These are phyloP conservation scores for Lyophyllum atratum DNA, from an alignment of 768 basidiomycete species.

Conservation along the genomic window DNA sequence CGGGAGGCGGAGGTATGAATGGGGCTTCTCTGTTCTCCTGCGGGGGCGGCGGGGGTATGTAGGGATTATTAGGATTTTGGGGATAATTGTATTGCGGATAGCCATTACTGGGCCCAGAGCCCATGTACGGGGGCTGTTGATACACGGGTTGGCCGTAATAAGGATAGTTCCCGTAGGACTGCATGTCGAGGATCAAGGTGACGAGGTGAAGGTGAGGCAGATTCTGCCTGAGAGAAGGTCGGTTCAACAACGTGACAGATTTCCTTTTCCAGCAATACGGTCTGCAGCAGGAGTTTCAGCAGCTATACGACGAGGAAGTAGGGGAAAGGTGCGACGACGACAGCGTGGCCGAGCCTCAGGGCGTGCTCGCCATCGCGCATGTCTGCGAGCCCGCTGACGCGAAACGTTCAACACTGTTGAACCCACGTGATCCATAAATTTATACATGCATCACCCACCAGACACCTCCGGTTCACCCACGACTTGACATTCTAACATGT, in stretches of 20 bases:
- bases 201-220: conserved; percentile 11
- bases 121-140: conserved; percentile 38
- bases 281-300: neutral
- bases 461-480: neutral
- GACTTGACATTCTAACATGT: conserved; percentile 47
- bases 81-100: conserved; percentile 37
- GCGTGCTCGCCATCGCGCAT: neutral
- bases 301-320: neutral
- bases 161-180: conserved; percentile 40
- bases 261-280: conserved; percentile 34
- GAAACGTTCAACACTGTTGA: neutral
- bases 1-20: conserved; percentile 17
- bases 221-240: neutral
- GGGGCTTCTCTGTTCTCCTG: conserved; percentile 20
- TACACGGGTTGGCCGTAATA: conserved; percentile 50
- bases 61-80: conserved; percentile 15
- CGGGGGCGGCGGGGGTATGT: conserved; percentile 22
- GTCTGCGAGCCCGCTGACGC: neutral
- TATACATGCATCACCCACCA: neutral
- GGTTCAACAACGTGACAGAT: conserved; percentile 26
- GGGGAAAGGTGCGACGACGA: neutral
- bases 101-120: conserved; percentile 36
- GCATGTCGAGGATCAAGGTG: conserved; percentile 30
- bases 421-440: conserved; percentile 18
- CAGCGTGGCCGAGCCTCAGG: neutral